Conservation (phyloP, 1,284 basidiomycete genomes). For the Microbotryomycetes sp. region DNA sequence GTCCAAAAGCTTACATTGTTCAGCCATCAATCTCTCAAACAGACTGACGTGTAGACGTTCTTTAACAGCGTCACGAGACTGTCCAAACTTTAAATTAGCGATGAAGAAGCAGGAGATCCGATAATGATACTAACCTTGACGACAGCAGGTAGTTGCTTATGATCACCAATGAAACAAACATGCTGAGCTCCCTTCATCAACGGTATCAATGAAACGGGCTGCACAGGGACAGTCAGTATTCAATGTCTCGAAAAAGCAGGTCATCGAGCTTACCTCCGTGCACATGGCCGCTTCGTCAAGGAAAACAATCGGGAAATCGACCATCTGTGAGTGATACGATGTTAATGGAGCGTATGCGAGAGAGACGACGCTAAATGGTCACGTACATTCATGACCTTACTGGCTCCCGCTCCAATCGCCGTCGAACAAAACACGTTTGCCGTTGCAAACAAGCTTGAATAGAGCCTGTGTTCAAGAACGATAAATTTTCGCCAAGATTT, state of each 20-base stretch:
- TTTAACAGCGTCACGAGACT: slow-evolving; percentile 57
- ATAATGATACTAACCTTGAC: slow-evolving; percentile 48
- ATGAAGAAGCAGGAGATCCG: slow-evolving; percentile 6
- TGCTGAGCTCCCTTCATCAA: slow-evolving; percentile 85
- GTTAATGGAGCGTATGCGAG: slow-evolving; percentile 19
- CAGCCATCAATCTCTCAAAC: slow-evolving; percentile 78
- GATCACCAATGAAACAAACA: slow-evolving; percentile 84
- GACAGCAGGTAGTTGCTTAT: slow-evolving; percentile 91
- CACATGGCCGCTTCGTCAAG: slow-evolving; percentile 94
- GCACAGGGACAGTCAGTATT: not conserved
- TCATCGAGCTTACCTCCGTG: slow-evolving; percentile 53
- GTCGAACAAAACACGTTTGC: slow-evolving; percentile 45
- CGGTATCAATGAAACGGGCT: slow-evolving; percentile 71
- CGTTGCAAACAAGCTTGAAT: slow-evolving; percentile 40
- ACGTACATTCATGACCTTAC: slow-evolving; percentile 29
- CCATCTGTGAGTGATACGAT: slow-evolving; percentile 49
- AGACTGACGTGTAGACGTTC: slow-evolving; percentile 71
- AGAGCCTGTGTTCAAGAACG: slow-evolving; percentile 39
- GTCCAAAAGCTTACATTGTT: slow-evolving; percentile 53
- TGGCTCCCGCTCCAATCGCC: slow-evolving; percentile 34
- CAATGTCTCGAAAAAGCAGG: not conserved
- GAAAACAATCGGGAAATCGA: slow-evolving; percentile 89
- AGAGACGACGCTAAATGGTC: slow-evolving; percentile 4
- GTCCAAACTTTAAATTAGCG: no score
- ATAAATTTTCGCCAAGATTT: slow-evolving; percentile 36